Percentiles rank a stretch among this genome's conserved stretches.
These are phyloP conservation scores for Chenopodium album DNA, from an alignment of 148 eudicot genomes.

Conservation along the genomic window DNA sequence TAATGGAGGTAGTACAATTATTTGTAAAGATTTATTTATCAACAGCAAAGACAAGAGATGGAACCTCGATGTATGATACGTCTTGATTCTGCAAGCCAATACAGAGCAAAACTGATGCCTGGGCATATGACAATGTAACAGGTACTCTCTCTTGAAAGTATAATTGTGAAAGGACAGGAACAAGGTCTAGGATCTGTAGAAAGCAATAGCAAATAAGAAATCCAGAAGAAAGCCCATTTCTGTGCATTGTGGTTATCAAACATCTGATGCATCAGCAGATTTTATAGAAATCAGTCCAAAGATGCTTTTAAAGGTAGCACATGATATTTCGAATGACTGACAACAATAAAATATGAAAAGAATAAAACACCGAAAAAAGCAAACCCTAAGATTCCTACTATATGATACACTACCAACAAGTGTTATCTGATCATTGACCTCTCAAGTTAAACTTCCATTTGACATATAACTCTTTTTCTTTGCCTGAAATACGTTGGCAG, in stretches of 20 bases:
- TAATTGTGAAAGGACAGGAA: slow-evolving; percentile 43
- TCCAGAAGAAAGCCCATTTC: neutral
- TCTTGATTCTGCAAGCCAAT: slow-evolving; percentile 75
- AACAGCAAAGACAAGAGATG: slow-evolving; percentile 14
- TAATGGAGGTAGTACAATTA: neutral
- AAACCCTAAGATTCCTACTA: neutral
- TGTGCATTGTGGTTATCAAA: neutral
- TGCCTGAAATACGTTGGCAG: neutral
- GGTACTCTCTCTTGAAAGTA: slow-evolving; percentile 78
- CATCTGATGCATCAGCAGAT: neutral
- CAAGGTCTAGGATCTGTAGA: slow-evolving; percentile 61
- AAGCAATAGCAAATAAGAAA: neutral
- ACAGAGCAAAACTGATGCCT: slow-evolving; percentile 90
- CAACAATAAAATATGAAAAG: neutral
- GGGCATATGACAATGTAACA: slow-evolving; percentile 64
- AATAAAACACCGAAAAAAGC: neutral
- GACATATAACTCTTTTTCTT: no score
- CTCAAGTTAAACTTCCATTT: no score
- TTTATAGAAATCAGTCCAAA: neutral
- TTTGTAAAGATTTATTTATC: neutral
- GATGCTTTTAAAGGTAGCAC: neutral
- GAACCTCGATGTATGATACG: slow-evolving; percentile 67
- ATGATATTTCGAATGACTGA: neutral
- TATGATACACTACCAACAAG: neutral
- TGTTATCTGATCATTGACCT: neutral